Percentiles rank a stretch among this genome's conserved stretches.
Evolutionary conservation across 108 stramenopile species (phyloP).

Genomic region (Phaeodactylum tricornutum): DNA sequence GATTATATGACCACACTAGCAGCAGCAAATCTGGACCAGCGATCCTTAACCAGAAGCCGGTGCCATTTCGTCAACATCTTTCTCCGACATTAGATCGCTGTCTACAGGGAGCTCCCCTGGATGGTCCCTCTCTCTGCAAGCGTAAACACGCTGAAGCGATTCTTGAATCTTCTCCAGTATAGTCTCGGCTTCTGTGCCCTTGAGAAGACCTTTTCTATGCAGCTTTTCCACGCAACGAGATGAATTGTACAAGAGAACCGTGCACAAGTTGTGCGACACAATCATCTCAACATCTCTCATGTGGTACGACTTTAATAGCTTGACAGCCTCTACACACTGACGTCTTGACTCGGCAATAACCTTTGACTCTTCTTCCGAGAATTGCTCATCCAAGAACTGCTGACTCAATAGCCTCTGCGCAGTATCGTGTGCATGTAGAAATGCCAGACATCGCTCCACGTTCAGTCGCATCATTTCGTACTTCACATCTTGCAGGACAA

Average conservation of each 20-base stretch:
- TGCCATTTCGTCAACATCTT: no score
- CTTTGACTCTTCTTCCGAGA: slow-evolving; percentile 26
- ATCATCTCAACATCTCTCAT: slow-evolving; percentile 23
- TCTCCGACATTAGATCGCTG: no score
- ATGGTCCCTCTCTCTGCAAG: slow-evolving; percentile 10
- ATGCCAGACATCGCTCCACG: slow-evolving; percentile 18
- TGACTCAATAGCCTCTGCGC: slow-evolving; percentile 26
- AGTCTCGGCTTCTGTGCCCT: slow-evolving; percentile 46
- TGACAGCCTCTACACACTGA: slow-evolving; percentile 27
- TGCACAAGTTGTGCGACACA: slow-evolving; percentile 56
- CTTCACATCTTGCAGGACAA: slow-evolving; percentile 2
- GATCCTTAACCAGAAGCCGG: no score
- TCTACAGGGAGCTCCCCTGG: no score
- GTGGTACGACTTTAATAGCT: slow-evolving; percentile 19
- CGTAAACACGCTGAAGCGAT: slow-evolving; percentile 7
- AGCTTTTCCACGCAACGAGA: slow-evolving; percentile 35
- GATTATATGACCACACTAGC: no score
- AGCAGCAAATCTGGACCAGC: no score
- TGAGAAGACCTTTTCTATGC: slow-evolving; percentile 32
- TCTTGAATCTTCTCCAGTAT: slow-evolving; percentile 41
- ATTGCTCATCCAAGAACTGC: slow-evolving; percentile 26
- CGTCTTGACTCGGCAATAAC: slow-evolving; percentile 43
- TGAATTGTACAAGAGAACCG: slow-evolving; percentile 37
- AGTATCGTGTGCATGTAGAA: slow-evolving; percentile 24
- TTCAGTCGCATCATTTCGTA: slow-evolving; percentile 5